Evolutionary conservation across 768 basidiomycete species (phyloP).

Genomic region (Cystobasidium tubakii): DNA sequence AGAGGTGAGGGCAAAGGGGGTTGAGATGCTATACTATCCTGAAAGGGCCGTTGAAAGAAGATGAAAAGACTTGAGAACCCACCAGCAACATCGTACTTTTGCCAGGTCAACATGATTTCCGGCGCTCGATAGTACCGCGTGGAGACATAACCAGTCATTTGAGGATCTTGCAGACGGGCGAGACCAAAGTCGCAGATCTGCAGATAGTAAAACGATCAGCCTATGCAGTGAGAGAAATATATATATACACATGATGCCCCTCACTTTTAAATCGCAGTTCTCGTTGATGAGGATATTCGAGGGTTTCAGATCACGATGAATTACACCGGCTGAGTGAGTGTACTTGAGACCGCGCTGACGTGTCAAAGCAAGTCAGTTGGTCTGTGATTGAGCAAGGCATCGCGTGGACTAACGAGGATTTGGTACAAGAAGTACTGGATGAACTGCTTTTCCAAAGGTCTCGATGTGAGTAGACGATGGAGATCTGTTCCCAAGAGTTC

Average conservation of each 20-base stretch:
- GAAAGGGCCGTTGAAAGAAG: too few species aligned
- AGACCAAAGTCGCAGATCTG: slow-evolving; percentile 97
- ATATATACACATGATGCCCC: slow-evolving; percentile 40
- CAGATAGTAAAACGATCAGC: slow-evolving; percentile 31
- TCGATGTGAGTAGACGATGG: slow-evolving; percentile 88
- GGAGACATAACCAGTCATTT: slow-evolving; percentile 99
- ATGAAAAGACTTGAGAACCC: too few species aligned
- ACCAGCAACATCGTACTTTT: slow-evolving; percentile 95
- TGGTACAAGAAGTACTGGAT: slow-evolving; percentile 99
- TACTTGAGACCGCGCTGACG: slow-evolving; percentile 98
- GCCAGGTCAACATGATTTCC: slow-evolving; percentile 99
- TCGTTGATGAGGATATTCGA: slow-evolving; percentile 99
- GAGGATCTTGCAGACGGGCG: slow-evolving; percentile 96
- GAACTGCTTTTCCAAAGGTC: slow-evolving; percentile 98
- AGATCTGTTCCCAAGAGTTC: slow-evolving; percentile 97
- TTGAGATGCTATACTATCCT: too few species aligned
- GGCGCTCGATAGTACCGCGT: slow-evolving; percentile 98
- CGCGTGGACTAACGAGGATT: slow-evolving; percentile 66
- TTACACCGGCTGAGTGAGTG: slow-evolving; percentile 97
- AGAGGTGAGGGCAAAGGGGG: too few species aligned
- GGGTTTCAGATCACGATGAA: slow-evolving; percentile 98
- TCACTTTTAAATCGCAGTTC: slow-evolving; percentile 94
- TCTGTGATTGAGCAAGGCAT: too few species aligned
- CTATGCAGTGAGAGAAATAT: too few species aligned
- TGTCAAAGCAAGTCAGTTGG: too few species aligned